Conservation (phyloP, 495 filamentous ascomycete species). For the Penicillium macrosclerotiorum region DNA sequence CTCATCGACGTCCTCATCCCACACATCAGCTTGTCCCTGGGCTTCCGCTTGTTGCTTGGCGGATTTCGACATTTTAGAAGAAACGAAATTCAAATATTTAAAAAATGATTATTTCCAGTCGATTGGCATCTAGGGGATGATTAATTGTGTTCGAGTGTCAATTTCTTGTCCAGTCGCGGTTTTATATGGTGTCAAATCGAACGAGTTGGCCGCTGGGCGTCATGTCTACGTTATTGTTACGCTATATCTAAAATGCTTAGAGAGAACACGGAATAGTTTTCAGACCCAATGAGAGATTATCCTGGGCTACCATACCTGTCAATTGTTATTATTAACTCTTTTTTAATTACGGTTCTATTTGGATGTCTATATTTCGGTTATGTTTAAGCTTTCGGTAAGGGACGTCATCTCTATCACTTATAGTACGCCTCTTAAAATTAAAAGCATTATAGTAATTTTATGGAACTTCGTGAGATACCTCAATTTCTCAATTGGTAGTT, state of each 20-base stretch:
- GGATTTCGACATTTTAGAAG: not conserved
- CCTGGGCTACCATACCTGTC: no score
- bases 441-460: not conserved
- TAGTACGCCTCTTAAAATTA: no score
- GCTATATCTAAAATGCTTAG: not conserved
- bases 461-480: not conserved
- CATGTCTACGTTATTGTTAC: slow-evolving; percentile 3
- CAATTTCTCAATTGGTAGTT: slow-evolving; percentile 2
- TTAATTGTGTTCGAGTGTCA: no score
- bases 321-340: no score
- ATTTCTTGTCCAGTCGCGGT: no score
- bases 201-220: slow-evolving; percentile 5
- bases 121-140: no score
- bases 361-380: no score
- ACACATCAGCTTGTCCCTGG: not conserved
- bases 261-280: no score
- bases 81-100: not conserved
- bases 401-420: no score
- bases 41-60: slow-evolving; percentile 1
- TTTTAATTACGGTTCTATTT: no score
- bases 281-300: no score
- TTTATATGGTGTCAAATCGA: not conserved
- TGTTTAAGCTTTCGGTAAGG: no score
- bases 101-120: not conserved
- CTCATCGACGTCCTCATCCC: not conserved